These are phyloP conservation scores for Chloranthus sessilifolius DNA, from an alignment of 164 flowering plant genomes.

Conservation along the genomic window DNA sequence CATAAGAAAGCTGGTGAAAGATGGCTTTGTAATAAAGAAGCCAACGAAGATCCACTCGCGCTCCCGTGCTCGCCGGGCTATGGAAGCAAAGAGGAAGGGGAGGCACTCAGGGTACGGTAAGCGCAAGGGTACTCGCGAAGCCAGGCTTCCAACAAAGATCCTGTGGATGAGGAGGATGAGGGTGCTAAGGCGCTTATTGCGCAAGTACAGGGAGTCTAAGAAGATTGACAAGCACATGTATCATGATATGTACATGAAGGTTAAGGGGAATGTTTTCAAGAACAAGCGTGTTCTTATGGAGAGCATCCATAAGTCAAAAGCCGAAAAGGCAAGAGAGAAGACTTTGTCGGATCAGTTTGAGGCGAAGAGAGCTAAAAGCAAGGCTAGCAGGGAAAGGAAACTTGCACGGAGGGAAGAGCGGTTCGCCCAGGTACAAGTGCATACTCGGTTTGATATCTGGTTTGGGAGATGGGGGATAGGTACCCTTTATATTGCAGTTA, in stretches of 20 bases:
- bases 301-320: slow-evolving; percentile 30
- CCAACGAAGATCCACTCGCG: slow-evolving; percentile 32
- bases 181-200: slow-evolving; percentile 27
- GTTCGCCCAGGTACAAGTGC: slow-evolving; percentile 27
- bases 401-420: slow-evolving; percentile 51
- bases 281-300: slow-evolving; percentile 34
- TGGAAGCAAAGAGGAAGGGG: slow-evolving; percentile 30
- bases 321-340: slow-evolving; percentile 27
- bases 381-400: slow-evolving; percentile 18
- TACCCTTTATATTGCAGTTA: neutral
- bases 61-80: slow-evolving; percentile 21
- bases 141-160: slow-evolving; percentile 28
- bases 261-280: slow-evolving; percentile 36
- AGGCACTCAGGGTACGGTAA: slow-evolving; percentile 33
- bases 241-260: slow-evolving; percentile 33
- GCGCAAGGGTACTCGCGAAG: slow-evolving; percentile 34
- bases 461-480: too few relatives aligned
- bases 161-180: slow-evolving; percentile 36
- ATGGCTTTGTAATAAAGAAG: slow-evolving; percentile 30
- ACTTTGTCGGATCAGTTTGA: slow-evolving; percentile 20
- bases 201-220: slow-evolving; percentile 24
- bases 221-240: slow-evolving; percentile 30
- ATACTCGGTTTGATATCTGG: too few relatives aligned
- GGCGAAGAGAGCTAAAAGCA: slow-evolving; percentile 22
- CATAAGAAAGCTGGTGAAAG: slow-evolving; percentile 34